phyloP scores from a whole-genome alignment of 805 yeast genomes.

The Vanderwaltozyma tropicalis region DNA sequence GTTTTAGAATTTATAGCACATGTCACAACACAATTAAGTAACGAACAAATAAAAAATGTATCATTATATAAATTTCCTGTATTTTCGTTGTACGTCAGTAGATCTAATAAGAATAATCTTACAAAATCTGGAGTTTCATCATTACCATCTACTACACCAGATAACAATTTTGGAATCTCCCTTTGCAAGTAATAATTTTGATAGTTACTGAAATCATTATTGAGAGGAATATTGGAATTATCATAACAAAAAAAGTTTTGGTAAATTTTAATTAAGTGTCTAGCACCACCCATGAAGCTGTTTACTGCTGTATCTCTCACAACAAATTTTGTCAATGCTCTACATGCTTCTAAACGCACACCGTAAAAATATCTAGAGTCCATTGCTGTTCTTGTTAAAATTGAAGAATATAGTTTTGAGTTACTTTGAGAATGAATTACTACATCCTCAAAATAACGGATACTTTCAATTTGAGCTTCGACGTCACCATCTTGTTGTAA shows the following conservation, averaged over 20 bases:
- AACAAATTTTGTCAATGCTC: conserved; percentile 62
- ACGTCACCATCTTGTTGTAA: conserved; percentile 91
- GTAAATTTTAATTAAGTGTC: conserved; percentile 61
- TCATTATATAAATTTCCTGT: conserved; percentile 69
- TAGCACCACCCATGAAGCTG: conserved; percentile 41
- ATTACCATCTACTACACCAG: conserved; percentile 48
- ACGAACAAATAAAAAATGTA: conserved; percentile 47
- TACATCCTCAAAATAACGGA: conserved; percentile 54
- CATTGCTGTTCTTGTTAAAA: conserved; percentile 67
- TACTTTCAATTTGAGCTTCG: conserved; percentile 86
- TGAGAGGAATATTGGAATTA: conserved; percentile 53
- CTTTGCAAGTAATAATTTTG: conserved; percentile 59
- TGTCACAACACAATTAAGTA: conserved; percentile 46
- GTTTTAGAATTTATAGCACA: conserved; percentile 28
- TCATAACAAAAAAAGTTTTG: conserved; percentile 65
- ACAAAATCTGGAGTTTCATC: conserved; percentile 55
- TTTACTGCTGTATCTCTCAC: conserved; percentile 23
- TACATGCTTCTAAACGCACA: conserved; percentile 77
- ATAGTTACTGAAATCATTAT: conserved; percentile 72
- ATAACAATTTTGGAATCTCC: conserved; percentile 53
- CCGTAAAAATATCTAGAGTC: conserved; percentile 85
- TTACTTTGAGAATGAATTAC: conserved; percentile 38
- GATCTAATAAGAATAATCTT: conserved; percentile 52
- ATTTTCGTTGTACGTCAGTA: conserved; percentile 79
- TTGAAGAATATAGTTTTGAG: conserved; percentile 56